These are phyloP conservation scores for Astrephomene gubernaculifera DNA, from an alignment of 139 green algal genomes.

Conservation along the genomic window DNA sequence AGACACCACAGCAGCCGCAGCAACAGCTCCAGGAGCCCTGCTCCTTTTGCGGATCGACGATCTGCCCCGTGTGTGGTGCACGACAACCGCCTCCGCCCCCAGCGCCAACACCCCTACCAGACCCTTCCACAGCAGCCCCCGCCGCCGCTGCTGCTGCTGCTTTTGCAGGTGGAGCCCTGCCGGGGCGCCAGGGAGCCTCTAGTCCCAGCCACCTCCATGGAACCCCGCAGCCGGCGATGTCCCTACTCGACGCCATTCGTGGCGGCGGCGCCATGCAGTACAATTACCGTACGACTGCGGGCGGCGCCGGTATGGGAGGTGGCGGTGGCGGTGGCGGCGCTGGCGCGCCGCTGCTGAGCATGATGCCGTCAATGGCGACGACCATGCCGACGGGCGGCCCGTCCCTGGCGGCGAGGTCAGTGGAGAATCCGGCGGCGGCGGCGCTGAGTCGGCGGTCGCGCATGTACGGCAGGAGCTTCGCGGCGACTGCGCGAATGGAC, in stretches of 20 bases:
- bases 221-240: not conserved
- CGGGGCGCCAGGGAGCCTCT: too few relatives aligned
- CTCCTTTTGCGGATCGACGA: not conserved
- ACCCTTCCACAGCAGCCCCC: not conserved
- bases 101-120: not conserved
- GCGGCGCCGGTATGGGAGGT: too few relatives aligned
- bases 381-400: too few relatives aligned
- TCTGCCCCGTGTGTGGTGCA: conserved; percentile 9
- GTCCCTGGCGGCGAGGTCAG: not conserved
- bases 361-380: too few relatives aligned
- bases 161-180: not conserved
- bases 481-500: not conserved
- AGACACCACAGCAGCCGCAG: not conserved
- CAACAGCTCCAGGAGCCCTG: not conserved
- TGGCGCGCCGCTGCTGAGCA: too few relatives aligned
- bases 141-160: not conserved
- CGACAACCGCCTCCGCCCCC: not conserved
- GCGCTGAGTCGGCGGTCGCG: not conserved
- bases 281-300: too few relatives aligned
- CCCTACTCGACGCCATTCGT: not conserved
- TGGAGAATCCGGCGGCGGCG: not conserved
- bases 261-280: not conserved
- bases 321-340: too few relatives aligned
- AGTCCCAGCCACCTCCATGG: too few relatives aligned
- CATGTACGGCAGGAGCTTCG: conserved; percentile 1